These are phyloP conservation scores for Taiozyma sp. DNA, from an alignment of 1,139 yeast genomes.

Conservation along the genomic window DNA sequence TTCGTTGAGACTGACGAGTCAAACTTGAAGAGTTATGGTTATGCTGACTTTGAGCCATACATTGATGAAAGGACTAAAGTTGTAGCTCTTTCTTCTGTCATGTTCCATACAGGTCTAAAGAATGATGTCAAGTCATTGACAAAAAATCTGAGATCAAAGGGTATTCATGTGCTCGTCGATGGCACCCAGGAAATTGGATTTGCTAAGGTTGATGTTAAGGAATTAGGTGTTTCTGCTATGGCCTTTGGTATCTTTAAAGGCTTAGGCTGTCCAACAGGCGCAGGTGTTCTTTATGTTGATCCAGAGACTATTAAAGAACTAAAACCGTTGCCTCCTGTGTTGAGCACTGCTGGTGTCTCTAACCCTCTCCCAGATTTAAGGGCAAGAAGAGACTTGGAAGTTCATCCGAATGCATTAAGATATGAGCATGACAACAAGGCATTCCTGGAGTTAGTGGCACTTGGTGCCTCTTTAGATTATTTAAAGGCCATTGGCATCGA, in stretches of 20 bases:
- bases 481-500: background rate
- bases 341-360: background rate
- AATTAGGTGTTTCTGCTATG: background rate
- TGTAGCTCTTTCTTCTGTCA: constrained; percentile 3
- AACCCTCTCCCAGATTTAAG: background rate
- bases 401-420: background rate
- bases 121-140: background rate
- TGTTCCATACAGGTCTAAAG: background rate
- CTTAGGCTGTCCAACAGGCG: background rate
- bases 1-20: background rate
- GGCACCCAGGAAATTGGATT: background rate
- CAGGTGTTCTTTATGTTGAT: background rate
- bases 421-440: constrained; percentile 1
- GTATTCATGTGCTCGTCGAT: background rate
- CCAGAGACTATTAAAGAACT: background rate
- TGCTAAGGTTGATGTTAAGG: background rate
- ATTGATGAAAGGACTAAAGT: constrained; percentile 2
- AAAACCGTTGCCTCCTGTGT: background rate
- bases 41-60: background rate
- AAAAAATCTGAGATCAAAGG: background rate
- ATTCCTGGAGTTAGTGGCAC: background rate
- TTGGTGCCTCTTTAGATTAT: background rate
- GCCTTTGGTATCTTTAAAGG: background rate
- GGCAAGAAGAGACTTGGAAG: background rate
- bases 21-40: background rate